Base-by-base conservation (phyloP, 805 yeast species). In the Schizosaccharomyces octosporus region DNA sequence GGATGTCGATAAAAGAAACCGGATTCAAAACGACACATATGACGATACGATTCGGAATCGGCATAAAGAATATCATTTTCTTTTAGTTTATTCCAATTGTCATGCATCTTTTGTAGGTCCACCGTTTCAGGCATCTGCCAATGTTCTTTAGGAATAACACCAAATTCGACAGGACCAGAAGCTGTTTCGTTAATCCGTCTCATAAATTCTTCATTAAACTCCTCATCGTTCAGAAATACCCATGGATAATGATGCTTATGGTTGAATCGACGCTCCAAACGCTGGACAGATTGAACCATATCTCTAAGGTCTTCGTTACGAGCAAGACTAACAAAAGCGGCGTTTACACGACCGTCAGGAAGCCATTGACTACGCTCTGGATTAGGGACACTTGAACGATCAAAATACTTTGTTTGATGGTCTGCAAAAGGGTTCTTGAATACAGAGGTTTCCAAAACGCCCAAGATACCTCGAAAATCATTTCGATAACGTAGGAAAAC, bases 11-110 rank as follows among this genome's bases (percentile, higher is more conserved):
- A 82, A 71, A 85, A 83, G 65, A 82, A 83, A 63, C 93, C 93
- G 7, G 83, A 76, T 70, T 84, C 83, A 72, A 81, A 85, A 58
- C 87, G 81, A 70, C 94, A 85, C 95, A 85, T 85, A 69, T 82
- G 84, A 64, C 90, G 74, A 69, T 85, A 85, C 19, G 81, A 73
- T 61, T 79, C 78, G 17, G 78, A 74, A 15, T 73, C 79, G 17
- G 83, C 88, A 68, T 84, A 84, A 13, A 78, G 73, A 32, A 82
- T 75, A 24, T 72, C 69, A 43, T 74, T 67, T 6, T 73, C 71
- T 15, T 62, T 60, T 81, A 81, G 76, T 60, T 70, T 68, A 61
- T 73, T 68, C 61, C 84, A 73, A 13, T 76, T 72, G 60, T 69
- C 67, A 4, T 73, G 74, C 41, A 83, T 81, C 64, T 70, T 73